Percentiles rank a stretch among this genome's conserved stretches.
Evolutionary conservation across 2,329 filamentous ascomycete species (phyloP).

Genomic region (Cytospora paraplurivora): DNA sequence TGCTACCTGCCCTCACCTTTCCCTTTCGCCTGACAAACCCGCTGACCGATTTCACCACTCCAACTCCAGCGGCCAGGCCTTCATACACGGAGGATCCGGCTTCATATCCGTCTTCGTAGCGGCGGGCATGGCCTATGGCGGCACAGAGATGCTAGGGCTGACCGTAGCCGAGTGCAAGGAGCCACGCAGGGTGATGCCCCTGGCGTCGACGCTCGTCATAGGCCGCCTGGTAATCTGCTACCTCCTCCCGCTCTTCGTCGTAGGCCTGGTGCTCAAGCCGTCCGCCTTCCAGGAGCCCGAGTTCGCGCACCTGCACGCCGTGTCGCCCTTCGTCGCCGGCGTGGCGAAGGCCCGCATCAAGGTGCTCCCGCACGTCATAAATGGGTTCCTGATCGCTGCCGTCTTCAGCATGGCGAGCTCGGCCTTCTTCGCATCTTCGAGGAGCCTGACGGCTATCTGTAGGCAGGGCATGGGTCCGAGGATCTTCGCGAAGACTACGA

Average conservation of each 20-base stretch:
- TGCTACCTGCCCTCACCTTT: not conserved
- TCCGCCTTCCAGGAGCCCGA: slow-evolving; percentile 34
- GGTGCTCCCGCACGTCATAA: slow-evolving; percentile 21
- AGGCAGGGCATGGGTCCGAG: slow-evolving; percentile 40
- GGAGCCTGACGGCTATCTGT: slow-evolving; percentile 42
- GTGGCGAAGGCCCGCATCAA: slow-evolving; percentile 36
- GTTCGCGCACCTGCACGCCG: slow-evolving; percentile 34
- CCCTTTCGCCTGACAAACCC: not conserved
- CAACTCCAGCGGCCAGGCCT: slow-evolving; percentile 33
- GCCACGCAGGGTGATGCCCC: slow-evolving; percentile 41
- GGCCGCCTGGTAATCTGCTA: slow-evolving; percentile 45
- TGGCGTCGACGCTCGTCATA: slow-evolving; percentile 44
- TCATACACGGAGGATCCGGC: slow-evolving; percentile 44
- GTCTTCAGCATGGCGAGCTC: slow-evolving; percentile 44
- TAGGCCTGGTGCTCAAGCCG: slow-evolving; percentile 40
- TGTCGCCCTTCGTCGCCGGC: slow-evolving; percentile 40
- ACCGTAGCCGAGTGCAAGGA: slow-evolving; percentile 46
- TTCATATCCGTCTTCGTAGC: slow-evolving; percentile 48
- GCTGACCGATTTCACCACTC: not conserved
- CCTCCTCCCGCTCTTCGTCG: slow-evolving; percentile 41
- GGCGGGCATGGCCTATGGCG: slow-evolving; percentile 48
- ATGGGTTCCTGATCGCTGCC: slow-evolving; percentile 30
- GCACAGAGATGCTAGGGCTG: slow-evolving; percentile 49
- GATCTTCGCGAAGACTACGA: slow-evolving; percentile 28
- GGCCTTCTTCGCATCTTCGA: slow-evolving; percentile 45